Percentiles rank a stretch among this genome's conserved stretches.
Conservation (phyloP, 495 filamentous ascomycete genomes). For the Daldinia vernicosa region DNA sequence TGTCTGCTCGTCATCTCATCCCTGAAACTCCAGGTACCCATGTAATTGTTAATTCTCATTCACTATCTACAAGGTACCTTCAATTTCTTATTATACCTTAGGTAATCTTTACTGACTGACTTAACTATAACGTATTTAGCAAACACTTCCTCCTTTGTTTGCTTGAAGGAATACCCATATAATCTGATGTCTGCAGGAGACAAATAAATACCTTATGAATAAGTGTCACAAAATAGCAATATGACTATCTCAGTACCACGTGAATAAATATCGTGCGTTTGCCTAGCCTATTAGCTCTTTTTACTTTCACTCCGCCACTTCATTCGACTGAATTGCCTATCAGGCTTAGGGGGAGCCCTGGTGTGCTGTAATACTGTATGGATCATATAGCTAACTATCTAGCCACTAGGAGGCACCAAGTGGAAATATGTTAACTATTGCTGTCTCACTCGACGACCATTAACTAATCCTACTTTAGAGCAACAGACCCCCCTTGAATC, state of each 20-base stretch:
- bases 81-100: no score
- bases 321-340: no score
- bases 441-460: not conserved
- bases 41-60: no score
- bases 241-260: not conserved
- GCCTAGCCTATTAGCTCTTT: no score
- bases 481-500: not conserved
- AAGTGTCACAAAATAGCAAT: not conserved
- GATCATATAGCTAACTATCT: not conserved
- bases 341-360: no score
- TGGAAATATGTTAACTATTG: not conserved
- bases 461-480: not conserved
- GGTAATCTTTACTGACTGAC: no score
- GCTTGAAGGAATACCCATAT: not conserved
- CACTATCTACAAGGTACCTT: no score
- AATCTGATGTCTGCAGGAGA: not conserved
- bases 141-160: not conserved
- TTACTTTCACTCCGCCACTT: no score
- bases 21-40: no score
- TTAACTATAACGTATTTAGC: not conserved
- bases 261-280: not conserved
- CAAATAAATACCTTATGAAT: not conserved
- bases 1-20: no score
- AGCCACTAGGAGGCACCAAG: not conserved
- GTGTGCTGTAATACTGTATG: not conserved